A percentile compares a stretch with the other conserved stretches of the same genome.
Evolutionary conservation across 441 rosid genomes (phyloP).

Genomic region (Theobroma grandiflorum): DNA sequence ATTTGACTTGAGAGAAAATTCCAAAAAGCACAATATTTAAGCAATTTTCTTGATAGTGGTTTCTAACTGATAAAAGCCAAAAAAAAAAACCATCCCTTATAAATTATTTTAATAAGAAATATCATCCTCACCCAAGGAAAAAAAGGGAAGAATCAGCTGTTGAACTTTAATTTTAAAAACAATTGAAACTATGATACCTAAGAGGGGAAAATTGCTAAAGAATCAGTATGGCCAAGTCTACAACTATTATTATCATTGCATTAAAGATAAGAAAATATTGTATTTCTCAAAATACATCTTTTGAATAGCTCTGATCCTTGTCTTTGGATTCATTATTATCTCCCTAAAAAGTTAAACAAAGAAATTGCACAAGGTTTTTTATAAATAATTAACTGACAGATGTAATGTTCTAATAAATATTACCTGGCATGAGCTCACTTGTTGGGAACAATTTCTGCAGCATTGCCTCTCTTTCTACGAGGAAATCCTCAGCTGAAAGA

Average conservation of each 20-base stretch:
- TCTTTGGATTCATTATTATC: conserved; percentile 1
- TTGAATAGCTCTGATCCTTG: background rate
- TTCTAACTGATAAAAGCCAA: background rate
- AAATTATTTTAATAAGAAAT: conserved; percentile 1
- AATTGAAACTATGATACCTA: background rate
- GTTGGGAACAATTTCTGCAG: conserved; percentile 73
- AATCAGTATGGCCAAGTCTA: background rate
- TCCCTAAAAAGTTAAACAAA: background rate
- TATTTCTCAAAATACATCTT: background rate
- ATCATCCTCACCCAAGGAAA: background rate
- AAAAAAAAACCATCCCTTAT: background rate
- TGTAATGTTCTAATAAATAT: background rate
- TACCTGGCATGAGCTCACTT: conserved; percentile 92
- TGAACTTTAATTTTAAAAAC: background rate
- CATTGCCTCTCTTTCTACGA: conserved; percentile 85
- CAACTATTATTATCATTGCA: background rate
- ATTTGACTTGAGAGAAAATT: background rate
- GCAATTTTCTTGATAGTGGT: background rate
- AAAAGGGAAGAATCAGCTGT: background rate
- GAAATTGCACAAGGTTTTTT: background rate
- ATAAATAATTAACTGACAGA: background rate
- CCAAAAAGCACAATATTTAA: background rate
- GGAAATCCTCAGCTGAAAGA: conserved; percentile 84
- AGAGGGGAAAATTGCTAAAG: background rate
- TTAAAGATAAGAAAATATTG: background rate